A percentile compares a stretch with the other conserved stretches of the same genome.
These are phyloP conservation scores for Avena sativa DNA, from an alignment of 176 grass and related monocot species.

Conservation along the genomic window DNA sequence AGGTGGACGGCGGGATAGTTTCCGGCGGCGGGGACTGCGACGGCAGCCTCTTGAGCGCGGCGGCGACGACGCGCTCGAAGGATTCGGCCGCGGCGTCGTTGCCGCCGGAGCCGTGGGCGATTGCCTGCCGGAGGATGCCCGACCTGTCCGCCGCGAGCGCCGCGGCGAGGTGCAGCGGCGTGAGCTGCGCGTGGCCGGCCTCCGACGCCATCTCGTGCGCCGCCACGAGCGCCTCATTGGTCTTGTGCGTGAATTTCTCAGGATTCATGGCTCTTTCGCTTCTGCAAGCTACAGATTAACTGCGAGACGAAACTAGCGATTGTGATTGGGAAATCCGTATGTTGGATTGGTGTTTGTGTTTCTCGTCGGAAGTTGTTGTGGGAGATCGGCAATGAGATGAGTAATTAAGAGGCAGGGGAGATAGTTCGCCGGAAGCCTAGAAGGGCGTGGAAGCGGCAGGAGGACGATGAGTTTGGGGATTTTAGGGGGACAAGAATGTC, in stretches of 20 bases:
- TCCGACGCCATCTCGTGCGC: constrained; percentile 68
- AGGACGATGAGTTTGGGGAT: neutral
- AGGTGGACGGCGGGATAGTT: constrained; percentile 50
- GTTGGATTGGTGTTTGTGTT: neutral
- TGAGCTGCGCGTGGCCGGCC: constrained; percentile 71
- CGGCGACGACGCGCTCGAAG: constrained; percentile 60
- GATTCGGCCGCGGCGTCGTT: constrained; percentile 44
- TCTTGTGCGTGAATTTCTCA: constrained; percentile 94
- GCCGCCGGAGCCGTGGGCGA: constrained; percentile 56
- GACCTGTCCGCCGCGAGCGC: constrained; percentile 51
- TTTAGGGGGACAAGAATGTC: neutral
- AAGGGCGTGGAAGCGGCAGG: constrained; percentile 43
- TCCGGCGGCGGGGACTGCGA: constrained; percentile 72
- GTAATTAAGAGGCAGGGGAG: constrained; percentile 26
- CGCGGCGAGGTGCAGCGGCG: constrained; percentile 69
- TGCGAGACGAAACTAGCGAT: neutral
- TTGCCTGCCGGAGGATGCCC: constrained; percentile 70
- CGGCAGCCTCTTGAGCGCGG: constrained; percentile 61
- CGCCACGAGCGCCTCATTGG: constrained; percentile 76
- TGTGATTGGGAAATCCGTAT: neutral
- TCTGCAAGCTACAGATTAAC: constrained; percentile 1
- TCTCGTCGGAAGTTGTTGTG: neutral
- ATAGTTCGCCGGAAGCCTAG: constrained; percentile 45
- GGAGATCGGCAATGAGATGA: neutral
- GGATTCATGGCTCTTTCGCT: constrained; percentile 65